Evolutionary conservation across 2,329 filamentous ascomycete genomes (phyloP), one percentile per base, ranked within the genome.

Genomic region (Cytospora piceae): DNA sequence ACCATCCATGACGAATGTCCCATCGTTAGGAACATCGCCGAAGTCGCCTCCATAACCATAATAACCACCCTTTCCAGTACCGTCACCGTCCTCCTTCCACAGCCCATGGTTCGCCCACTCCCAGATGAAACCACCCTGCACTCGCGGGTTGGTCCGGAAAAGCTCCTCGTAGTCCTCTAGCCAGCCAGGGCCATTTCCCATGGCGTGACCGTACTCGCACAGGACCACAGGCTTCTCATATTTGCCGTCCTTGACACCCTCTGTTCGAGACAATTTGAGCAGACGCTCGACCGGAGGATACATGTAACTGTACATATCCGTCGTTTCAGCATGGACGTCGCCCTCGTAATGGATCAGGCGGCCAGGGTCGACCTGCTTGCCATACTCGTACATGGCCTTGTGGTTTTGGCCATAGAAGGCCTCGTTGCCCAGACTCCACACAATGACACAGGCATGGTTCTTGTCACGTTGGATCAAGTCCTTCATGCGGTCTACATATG

Each of bases 361-460:
- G 0, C 81, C 82, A 0, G 83, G 79, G 69, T 91, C 89, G n/a
- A 81, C 77, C 1, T 76, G 66, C 67, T 86, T 88, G 58, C 83
- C 82, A 72, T 84, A 88, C 4, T 87, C 77, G 70, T 88, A 87
- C 90, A 92, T 92, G 39, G 84, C 85, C 55, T 80, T 81, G 71
- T 90, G 87, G 71, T 92, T 92, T 11, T 79, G 77, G 0, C 90
- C 90, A 71, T 90, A 91, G 72, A 90, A 92, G 0, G 89, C 85
- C 72, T 92, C 90, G 71, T 92, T 92, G 0, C 90, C 90, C 0
- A 92, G 79, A 56, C 86, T 89, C 90, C 90, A 92, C 52, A 91
- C 84, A 58, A 92, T 86, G 58, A 92, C 81, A n/a, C 83, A 88
- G 0, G 90, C 75, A 69, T 91, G 87, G 65, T 92, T 89, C 76